These are phyloP conservation scores for Saccharomycopsis malanga DNA, from an alignment of 805 yeast genomes.

Conservation along the genomic window DNA sequence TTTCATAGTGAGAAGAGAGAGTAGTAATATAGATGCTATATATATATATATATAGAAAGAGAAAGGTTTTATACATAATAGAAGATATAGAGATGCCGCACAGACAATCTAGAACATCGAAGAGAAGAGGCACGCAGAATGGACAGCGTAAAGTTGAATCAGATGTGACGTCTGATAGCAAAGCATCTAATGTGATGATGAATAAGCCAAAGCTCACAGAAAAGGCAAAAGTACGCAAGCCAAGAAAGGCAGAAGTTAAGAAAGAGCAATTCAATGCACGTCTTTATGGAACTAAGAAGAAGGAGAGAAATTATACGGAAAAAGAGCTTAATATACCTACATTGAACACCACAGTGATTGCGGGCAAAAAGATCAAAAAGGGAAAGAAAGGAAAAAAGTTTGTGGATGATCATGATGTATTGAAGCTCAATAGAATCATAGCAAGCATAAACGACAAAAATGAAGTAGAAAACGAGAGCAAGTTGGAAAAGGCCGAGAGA, in stretches of 20 bases:
- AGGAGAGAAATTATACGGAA: constrained; percentile 34
- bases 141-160: constrained; percentile 51
- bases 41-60: too few relatives aligned
- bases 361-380: constrained; percentile 67
- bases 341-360: constrained; percentile 74
- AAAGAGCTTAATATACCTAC: constrained; percentile 74
- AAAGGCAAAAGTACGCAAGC: constrained; percentile 45
- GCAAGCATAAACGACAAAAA: constrained; percentile 75
- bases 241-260: constrained; percentile 47
- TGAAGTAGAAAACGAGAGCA: constrained; percentile 76
- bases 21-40: too few relatives aligned
- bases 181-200: constrained; percentile 61
- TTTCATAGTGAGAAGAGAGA: too few relatives aligned
- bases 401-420: constrained; percentile 59
- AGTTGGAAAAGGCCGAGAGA: constrained; percentile 82
- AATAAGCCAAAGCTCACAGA: constrained; percentile 51
- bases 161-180: constrained; percentile 57
- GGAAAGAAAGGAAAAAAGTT: constrained; percentile 89
- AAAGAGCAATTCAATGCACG: constrained; percentile 59
- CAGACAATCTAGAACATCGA: constrained; percentile 53
- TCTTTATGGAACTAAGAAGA: constrained; percentile 56
- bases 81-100: constrained; percentile 45
- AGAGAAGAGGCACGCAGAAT: constrained; percentile 47
- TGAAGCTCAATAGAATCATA: constrained; percentile 60
- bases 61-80: too few relatives aligned